Base-by-base conservation (phyloP, 306 rosid genomes). In the Acacia crassicarpa region DNA sequence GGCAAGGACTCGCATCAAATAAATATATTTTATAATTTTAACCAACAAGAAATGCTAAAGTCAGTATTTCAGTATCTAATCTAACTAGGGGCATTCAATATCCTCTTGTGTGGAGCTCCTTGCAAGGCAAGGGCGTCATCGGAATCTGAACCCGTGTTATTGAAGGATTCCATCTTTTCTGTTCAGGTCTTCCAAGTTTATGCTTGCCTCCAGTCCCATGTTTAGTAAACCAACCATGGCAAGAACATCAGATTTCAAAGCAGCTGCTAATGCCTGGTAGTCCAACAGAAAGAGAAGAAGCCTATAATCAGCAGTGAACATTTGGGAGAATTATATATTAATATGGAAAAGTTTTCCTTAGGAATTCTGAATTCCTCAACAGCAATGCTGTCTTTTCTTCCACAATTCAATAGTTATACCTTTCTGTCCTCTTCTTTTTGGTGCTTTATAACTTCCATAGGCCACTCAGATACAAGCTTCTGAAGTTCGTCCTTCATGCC, bases 381-480 rank as follows among this genome's bases (percentile, higher is more conserved):
- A 1, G 27, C 27, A 27, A 27, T 27, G 27, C 27, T 27, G 27
- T 27, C 27, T 27, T 27, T 27, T 27, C 27, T 27, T 27, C 27
- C 27, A 27, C 27, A 27, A 27, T 27, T 27, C 27, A 73, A 56
- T 62, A 54, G 51, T 41, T 22, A 48, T 88, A 94, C 98, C 97
- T 90, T 76, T 74, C 79, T 77, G 70, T 87, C 88, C 80, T 85
- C 94, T 72, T 86, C 89, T 46, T 90, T 88, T 76, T 83, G 90
- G 92, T 69, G 82, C 86, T 88, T 88, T 51, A 89, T 83, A 85
- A 92, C 94, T 82, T 90, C 90, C 46, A 49, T 63, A 27, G 92
- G 95, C 97, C 97, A 94, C 88, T 91, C 97, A 20, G 83, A 90
- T 71, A 89, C 91, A 83, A 94, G 88, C 84, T 91, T 89, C 75